Conservation (phyloP, 352 stramenopile genomes). For the Peronospora farinosa region DNA sequence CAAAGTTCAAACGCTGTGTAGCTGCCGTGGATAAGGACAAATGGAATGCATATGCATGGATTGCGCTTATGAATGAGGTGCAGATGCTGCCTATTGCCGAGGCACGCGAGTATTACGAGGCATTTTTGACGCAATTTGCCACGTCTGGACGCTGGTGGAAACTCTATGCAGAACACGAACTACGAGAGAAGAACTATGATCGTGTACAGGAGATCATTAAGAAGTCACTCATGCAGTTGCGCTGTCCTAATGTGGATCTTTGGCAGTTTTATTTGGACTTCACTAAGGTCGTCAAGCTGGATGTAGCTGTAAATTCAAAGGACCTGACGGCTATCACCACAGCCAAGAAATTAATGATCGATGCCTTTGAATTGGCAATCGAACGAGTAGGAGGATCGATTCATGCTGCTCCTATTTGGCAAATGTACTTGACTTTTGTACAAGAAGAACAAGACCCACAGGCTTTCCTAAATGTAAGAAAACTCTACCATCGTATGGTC, state of each 20-base stretch:
- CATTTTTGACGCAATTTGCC: conserved; percentile 61
- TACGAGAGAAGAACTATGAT: conserved; percentile 80
- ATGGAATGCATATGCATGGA: conserved; percentile 77
- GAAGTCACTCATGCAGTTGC: conserved; percentile 81
- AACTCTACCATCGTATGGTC: conserved; percentile 80
- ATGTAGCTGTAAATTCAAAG: conserved; percentile 60
- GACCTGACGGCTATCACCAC: conserved; percentile 49
- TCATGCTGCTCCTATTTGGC: conserved; percentile 71
- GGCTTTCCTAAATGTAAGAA: conserved; percentile 70
- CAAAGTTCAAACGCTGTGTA: conserved; percentile 61
- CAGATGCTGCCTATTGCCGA: conserved; percentile 59
- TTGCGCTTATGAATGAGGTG: conserved; percentile 72
- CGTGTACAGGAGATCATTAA: conserved; percentile 85
- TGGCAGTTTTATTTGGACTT: conserved; percentile 87
- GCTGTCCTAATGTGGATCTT: conserved; percentile 75
- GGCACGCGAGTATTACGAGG: conserved; percentile 70
- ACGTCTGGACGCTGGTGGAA: conserved; percentile 85
- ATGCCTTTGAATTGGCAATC: conserved; percentile 76
- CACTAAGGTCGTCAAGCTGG: conserved; percentile 78
- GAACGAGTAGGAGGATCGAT: conserved; percentile 81
- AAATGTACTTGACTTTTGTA: conserved; percentile 76
- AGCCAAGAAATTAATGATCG: conserved; percentile 72
- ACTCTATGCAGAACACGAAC: conserved; percentile 78
- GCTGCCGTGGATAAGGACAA: conserved; percentile 44
- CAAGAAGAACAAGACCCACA: conserved; percentile 70